Evolutionary conservation across 1,139 yeast species (phyloP).

Genomic region (Scheffersomyces insectosa): DNA sequence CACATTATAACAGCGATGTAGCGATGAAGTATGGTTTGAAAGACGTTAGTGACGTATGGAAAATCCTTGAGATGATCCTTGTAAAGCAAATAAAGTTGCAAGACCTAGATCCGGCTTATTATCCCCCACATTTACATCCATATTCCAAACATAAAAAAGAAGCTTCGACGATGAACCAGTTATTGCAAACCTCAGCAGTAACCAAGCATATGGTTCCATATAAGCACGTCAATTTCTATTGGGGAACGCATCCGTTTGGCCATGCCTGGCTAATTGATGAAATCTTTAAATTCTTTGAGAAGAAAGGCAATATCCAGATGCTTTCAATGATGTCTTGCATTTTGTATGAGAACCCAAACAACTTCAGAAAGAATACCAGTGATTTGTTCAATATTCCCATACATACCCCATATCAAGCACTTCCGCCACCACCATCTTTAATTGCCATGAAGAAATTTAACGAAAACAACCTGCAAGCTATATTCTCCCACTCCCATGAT

Average conservation of each 20-base stretch:
- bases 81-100: conserved; percentile 28
- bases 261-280: conserved; percentile 67
- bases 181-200: conserved; percentile 16
- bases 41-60: conserved; percentile 80
- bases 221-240: conserved; percentile 44
- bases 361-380: conserved; percentile 15
- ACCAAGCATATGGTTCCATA: conserved; percentile 15
- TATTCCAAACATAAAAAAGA: conserved; percentile 9
- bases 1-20: conserved; percentile 69
- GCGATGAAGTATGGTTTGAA: conserved; percentile 63
- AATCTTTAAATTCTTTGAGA: conserved; percentile 66
- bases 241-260: conserved; percentile 88
- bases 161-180: conserved; percentile 18
- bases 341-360: conserved; percentile 41
- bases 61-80: conserved; percentile 52
- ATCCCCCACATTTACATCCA: conserved; percentile 3
- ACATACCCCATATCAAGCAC: conserved; percentile 47
- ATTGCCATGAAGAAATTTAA: conserved; percentile 17
- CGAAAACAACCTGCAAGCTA: conserved; percentile 5
- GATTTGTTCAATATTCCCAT: conserved; percentile 38
- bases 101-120: conserved; percentile 13
- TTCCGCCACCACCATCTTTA: conserved; percentile 34
- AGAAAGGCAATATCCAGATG: conserved; percentile 76
- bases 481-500: conserved; percentile 6
- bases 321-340: conserved; percentile 85